Evolutionary conservation across 78 protist species (phyloP).

Genomic region (Protostelium mycophagum): DNA sequence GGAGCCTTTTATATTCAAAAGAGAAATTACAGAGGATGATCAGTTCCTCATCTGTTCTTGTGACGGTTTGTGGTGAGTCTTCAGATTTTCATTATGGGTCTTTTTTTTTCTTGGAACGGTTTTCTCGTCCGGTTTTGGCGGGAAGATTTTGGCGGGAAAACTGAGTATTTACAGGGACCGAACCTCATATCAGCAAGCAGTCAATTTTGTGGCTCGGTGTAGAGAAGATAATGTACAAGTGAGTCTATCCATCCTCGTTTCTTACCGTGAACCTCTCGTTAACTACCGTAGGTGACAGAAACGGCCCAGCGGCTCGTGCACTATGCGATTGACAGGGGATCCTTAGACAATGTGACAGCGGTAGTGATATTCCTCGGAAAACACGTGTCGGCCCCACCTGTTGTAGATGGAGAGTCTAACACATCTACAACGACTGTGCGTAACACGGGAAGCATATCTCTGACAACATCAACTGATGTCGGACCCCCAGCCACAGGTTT

Average conservation of each 20-base stretch:
- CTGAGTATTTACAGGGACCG: background rate
- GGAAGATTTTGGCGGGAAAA: no score
- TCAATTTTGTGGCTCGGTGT: background rate
- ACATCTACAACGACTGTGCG: background rate
- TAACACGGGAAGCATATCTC: no score
- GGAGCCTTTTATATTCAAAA: constrained; percentile 31
- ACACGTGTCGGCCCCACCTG: background rate
- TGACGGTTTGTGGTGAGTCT: constrained; percentile 57
- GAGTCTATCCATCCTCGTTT: background rate
- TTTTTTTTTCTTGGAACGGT: no score
- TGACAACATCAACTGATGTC: no score
- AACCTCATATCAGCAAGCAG: background rate
- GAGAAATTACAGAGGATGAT: constrained; percentile 31
- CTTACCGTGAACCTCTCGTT: background rate
- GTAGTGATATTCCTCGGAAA: background rate
- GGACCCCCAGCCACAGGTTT: no score
- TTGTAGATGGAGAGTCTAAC: background rate
- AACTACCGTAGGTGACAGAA: background rate
- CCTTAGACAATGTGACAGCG: background rate
- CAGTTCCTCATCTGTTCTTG: constrained; percentile 62
- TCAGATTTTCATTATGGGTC: background rate
- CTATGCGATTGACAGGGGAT: background rate
- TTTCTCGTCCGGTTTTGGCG: no score
- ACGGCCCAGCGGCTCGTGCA: background rate
- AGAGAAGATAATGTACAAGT: background rate